Evolutionary conservation across 1,284 basidiomycete species (phyloP), one percentile per base, ranked within the genome.

Genomic region (Rhodofomes roseus): DNA sequence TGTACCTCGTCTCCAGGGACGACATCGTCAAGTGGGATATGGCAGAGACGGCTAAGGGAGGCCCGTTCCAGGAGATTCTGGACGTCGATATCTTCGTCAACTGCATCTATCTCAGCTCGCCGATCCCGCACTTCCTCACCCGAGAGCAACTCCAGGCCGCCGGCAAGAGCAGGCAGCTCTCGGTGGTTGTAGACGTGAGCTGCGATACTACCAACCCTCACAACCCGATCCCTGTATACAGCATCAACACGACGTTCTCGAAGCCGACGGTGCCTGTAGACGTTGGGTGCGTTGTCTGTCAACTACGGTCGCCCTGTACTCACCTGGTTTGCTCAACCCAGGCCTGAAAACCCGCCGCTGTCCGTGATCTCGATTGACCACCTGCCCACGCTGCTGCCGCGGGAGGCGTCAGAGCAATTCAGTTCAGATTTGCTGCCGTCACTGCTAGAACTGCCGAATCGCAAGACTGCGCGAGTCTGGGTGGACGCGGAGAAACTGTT

Each of bases 171-270:
- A 84, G 97, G 62, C 81, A 84, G 57, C 77, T 99, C 61, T 82
- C 87, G 37, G 88, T 96, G 46, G 87, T 99, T 54, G 96, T 99
- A 41, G 97, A 99, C 73, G 97, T 99, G 66, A 97, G 95, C 74
- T 99, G 97, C 79, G 97, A 99, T 76, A 99, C 97, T 27, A 99
- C 96, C 59, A 99, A 99, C 77, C 96, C 96, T 27, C 92, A 93
- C 85, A 99, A 99, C 77, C 97, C 97, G 0, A 90, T 99, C 68
- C 97, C 97, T 18, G 90, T 99, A 65, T 99, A 99, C 79, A 81
- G 76, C 61, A 85, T 97, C 78, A 98, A 98, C 79, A 99, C 97
- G 20, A 96, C 95, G 2, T 99, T 99, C 75, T 86, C 90, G 57
- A 83, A 93, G 64, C 97, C 97, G 12, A 98, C 96, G 1, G 94